A percentile compares a stretch with the other conserved stretches of the same genome.
Conservation (phyloP, 306 rosid genomes). For the cucumber (Cucumis sativus) region DNA sequence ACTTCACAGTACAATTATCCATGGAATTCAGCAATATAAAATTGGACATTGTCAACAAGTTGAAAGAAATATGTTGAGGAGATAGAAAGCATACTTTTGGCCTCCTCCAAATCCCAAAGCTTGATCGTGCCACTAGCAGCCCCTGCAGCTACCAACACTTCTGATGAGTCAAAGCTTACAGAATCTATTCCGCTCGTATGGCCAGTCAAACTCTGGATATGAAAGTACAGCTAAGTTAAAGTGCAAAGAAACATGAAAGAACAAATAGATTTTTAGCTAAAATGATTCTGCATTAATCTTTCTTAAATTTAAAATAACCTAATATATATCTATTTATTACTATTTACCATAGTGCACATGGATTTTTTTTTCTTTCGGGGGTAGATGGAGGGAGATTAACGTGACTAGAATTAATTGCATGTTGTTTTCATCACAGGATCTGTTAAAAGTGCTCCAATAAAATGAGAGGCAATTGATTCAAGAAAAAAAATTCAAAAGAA, state of each 20-base stretch:
- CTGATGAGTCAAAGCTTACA: conserved; percentile 88
- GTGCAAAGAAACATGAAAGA: not conserved
- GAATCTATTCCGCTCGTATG: conserved; percentile 99
- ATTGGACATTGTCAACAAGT: not conserved
- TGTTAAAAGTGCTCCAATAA: not conserved
- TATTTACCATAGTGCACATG: not conserved
- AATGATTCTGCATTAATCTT: not conserved
- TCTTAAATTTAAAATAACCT: not conserved
- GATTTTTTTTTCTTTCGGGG: not conserved
- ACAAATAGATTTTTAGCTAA: not conserved
- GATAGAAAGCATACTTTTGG: conserved; percentile 62
- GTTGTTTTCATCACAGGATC: not conserved
- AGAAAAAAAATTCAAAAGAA: not conserved
- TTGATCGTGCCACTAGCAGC: conserved; percentile 98
- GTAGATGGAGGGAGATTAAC: not conserved
- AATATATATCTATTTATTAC: not conserved
- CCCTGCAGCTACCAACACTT: conserved; percentile 96
- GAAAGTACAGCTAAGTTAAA: conserved; percentile 19
- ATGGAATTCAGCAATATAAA: not conserved
- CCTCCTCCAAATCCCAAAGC: conserved; percentile 99
- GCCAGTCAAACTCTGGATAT: conserved; percentile 84
- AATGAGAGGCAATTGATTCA: not conserved
- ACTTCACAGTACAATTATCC: not conserved
- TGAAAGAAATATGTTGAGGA: not conserved
- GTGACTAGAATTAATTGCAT: not conserved